Evolutionary conservation across 1,284 basidiomycete species (phyloP).

Genomic region (Mycena citricolor): DNA sequence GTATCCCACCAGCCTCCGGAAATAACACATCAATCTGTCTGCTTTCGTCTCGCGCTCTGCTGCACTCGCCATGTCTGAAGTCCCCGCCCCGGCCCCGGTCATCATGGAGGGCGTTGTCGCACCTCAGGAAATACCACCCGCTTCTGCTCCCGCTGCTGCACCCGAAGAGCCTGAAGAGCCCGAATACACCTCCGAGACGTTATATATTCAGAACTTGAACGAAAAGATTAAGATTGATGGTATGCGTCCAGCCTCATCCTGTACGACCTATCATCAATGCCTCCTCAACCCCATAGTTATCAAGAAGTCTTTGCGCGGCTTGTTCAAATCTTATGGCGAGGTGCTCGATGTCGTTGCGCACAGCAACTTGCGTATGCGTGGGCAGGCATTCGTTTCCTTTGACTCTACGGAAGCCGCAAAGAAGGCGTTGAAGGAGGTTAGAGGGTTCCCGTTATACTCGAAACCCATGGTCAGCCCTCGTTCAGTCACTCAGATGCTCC

Average conservation of each 20-base stretch:
- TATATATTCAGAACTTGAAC: slow-evolving; percentile 97
- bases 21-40: no score
- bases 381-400: slow-evolving; percentile 97
- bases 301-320: slow-evolving; percentile 82
- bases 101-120: slow-evolving; percentile 41
- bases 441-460: slow-evolving; percentile 93
- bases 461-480: slow-evolving; percentile 81
- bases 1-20: neutral
- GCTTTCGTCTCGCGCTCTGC: slow-evolving; percentile 1
- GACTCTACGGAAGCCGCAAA: slow-evolving; percentile 76
- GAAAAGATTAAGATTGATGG: slow-evolving; percentile 91
- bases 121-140: slow-evolving; percentile 27
- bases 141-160: slow-evolving; percentile 27
- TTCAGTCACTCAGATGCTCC: slow-evolving; percentile 10
- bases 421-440: slow-evolving; percentile 89
- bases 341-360: slow-evolving; percentile 93
- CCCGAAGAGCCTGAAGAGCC: slow-evolving; percentile 36
- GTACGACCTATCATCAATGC: slow-evolving; percentile 1
- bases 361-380: slow-evolving; percentile 92
- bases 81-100: slow-evolving; percentile 33
- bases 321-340: slow-evolving; percentile 93
- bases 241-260: slow-evolving; percentile 34
- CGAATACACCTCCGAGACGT: slow-evolving; percentile 73
- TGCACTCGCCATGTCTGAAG: slow-evolving; percentile 38
- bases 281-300: slow-evolving; percentile 51